Evolutionary conservation across 352 stramenopile genomes (phyloP), one percentile per base, ranked within the genome.

Genomic region (Globisporangium cylindrosporum): DNA sequence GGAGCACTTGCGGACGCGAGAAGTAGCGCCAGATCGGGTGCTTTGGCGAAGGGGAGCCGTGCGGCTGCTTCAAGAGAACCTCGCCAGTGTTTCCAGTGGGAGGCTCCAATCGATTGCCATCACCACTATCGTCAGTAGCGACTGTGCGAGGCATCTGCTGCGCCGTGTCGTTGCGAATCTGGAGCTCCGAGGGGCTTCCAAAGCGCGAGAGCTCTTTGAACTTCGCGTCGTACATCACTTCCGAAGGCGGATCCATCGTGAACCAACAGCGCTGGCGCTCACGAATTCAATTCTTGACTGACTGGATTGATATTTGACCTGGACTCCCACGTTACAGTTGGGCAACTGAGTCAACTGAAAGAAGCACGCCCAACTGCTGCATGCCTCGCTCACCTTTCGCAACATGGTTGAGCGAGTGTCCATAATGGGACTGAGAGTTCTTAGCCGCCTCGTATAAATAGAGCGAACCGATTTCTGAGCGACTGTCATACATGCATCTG

Each of bases 11-110:
- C 12, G 58, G 32, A 14, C 18, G 22, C 34, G 58, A 63, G 22
- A 63, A 63, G 32, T 29, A 63, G 22, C n/a, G 41, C 58, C 58
- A 63, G 22, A 54, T 36, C 38, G 58, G 58, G 36, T 63, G 58
- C 58, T 63, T 63, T 32, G 58, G 12, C 34, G 58, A 32, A 1
- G 55, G 55, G 18, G 43, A 25, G 15, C 55, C 55, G 29, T 60
- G 55, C 55, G 55, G 55, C 29, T 43, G 55, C 27, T 46, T 48
- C 20, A 29, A 6, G 9, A 18, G 18, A 2, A 22, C 4, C 18
- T 51, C 43, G 7, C 43, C 43, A 22, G 43, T 24, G 43, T 51
- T 51, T 2, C 32, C 18, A 29, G 38, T 24, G 6, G 18, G 4
- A n/a, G n/a, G 3, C 15, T 64, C 18, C 43, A 22, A 24, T 22